Evolutionary conservation across 2,329 filamentous ascomycete genomes (phyloP), one percentile per base, ranked within the genome.

Genomic region (Rhynchosporium graminicola): DNA sequence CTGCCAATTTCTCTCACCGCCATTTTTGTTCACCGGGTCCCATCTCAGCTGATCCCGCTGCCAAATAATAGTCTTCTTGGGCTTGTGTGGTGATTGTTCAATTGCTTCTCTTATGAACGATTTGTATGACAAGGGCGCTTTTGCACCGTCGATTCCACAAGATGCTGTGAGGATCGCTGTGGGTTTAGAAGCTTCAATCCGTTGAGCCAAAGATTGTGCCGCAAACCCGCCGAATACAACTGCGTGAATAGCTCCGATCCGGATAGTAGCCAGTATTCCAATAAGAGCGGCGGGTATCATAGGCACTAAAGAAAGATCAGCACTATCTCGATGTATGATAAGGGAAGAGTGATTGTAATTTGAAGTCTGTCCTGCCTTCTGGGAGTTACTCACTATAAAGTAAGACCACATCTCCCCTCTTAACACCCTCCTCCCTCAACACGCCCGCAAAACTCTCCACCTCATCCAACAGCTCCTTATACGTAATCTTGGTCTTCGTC

Each of bases 201-300:
- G 84, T 77, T 97, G 93, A 0, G 92, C 91, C 50, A 97, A 81
- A 3, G 92, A 90, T 9, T 82, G 80, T 0, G 92, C 82, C 0
- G 91, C 92, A 74, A 98, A 98, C 0, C 94, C 93, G 47, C 94
- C 94, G 76, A 97, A 97, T 3, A 98, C 94, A 4, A 96, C 91
- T 3, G 91, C 87, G 74, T 98, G 94, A 58, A 97, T 86, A 15
- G 92, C 94, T 10, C 93, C 94, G 0, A 97, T 80, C 9, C 92
- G 86, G 64, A 87, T 87, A 63, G 90, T 85, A 29, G 94, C 92
- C 3, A 97, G 84, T 67, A 95, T 92, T 9, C 90, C 93, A 65
- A 96, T 86, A n/a, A 97, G 75, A 1, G 92, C 90, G 0, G 91
- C 88, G 0, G 94, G 93, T 48, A 97, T 91, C 93, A 97, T 97